Conservation (phyloP, 352 stramenopile species). For the Pythium oligandrum region DNA sequence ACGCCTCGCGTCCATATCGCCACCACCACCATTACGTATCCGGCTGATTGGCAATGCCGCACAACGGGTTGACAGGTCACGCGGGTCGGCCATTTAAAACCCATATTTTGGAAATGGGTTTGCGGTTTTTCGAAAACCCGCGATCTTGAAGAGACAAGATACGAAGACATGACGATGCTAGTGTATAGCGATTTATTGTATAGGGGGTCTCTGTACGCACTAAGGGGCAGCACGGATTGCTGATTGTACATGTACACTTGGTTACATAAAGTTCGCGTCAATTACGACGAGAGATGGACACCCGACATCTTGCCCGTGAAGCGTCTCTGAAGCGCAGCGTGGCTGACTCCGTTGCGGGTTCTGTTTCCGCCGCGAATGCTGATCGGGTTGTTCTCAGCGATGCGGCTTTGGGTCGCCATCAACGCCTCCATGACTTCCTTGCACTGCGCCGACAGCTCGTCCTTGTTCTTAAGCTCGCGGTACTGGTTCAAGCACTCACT, state of each 20-base stretch:
- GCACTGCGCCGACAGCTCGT: slow-evolving; percentile 64
- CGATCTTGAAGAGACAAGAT: too few relatives aligned
- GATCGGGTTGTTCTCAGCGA: slow-evolving; percentile 63
- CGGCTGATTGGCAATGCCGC: too few relatives aligned
- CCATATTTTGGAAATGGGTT: too few relatives aligned
- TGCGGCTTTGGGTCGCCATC: slow-evolving; percentile 52
- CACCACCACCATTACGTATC: too few relatives aligned
- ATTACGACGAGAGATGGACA: slow-evolving; percentile 40
- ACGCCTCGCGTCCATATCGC: too few relatives aligned
- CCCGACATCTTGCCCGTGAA: slow-evolving; percentile 85
- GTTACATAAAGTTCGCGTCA: too few relatives aligned
- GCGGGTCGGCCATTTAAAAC: too few relatives aligned
- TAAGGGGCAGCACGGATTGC: too few relatives aligned
- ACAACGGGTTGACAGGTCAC: too few relatives aligned
- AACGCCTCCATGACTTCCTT: slow-evolving; percentile 76
- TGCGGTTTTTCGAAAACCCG: too few relatives aligned
- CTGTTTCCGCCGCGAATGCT: slow-evolving; percentile 62
- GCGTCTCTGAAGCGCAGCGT: slow-evolving; percentile 68
- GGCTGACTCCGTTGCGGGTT: slow-evolving; percentile 56
- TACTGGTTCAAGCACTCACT: slow-evolving; percentile 71
- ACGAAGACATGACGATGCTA: too few relatives aligned
- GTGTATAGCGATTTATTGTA: slow-evolving; percentile 3
- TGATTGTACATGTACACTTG: too few relatives aligned
- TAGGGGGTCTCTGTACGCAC: background rate
- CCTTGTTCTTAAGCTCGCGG: slow-evolving; percentile 72